These are phyloP conservation scores for Euclidium syriacum DNA, from an alignment of 345 rosid species.

Conservation along the genomic window DNA sequence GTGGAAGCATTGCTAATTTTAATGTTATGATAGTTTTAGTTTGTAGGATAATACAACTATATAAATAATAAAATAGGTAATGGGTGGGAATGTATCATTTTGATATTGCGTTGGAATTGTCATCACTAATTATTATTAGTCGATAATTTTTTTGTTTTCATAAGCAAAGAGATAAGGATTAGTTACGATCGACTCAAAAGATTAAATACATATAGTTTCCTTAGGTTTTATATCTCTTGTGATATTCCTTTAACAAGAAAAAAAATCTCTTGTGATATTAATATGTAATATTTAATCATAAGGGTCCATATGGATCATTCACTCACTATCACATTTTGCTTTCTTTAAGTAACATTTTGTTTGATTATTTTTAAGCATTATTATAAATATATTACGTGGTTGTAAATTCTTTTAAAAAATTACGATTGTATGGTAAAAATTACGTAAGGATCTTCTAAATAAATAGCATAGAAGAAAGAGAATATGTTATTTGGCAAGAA, in stretches of 20 bases:
- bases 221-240: neutral
- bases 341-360: no score
- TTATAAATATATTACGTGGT: no score
- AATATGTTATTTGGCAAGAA: no score
- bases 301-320: neutral
- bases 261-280: neutral
- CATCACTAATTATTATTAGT: neutral
- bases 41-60: neutral
- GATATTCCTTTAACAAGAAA: no score
- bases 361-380: no score
- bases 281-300: neutral
- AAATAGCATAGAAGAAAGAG: no score
- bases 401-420: no score
- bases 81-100: neutral
- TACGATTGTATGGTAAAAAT: no score
- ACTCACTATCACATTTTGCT: neutral
- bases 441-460: no score
- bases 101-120: constrained; percentile 7
- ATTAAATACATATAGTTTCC: neutral
- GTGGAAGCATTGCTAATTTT: neutral
- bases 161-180: neutral
- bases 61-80: neutral
- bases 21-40: neutral
- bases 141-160: neutral
- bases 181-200: neutral